Conservation (phyloP, 176 grass and related monocot genomes). For the Carex pumila region DNA sequence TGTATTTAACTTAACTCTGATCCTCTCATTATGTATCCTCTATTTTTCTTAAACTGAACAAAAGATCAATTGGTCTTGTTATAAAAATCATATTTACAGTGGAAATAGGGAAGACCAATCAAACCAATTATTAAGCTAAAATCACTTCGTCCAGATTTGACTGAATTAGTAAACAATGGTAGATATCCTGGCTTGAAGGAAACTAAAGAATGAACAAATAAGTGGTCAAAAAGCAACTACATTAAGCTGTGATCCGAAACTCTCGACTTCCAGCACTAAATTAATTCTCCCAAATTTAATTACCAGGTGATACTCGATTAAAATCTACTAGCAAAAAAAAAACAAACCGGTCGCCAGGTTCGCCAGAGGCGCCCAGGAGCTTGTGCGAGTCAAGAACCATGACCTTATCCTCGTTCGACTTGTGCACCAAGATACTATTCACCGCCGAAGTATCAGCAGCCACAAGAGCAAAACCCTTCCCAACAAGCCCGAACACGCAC, state of each 20-base stretch:
- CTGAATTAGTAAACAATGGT: background rate
- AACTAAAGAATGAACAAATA: background rate
- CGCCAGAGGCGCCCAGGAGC: constrained; percentile 97
- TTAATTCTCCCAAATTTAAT: background rate
- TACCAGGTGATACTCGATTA: no score
- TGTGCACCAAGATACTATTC: constrained; percentile 67
- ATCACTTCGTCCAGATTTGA: background rate
- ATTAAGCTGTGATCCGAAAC: background rate
- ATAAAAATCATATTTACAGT: background rate
- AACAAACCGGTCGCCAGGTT: constrained; percentile 76
- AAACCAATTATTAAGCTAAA: background rate
- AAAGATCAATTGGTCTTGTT: background rate
- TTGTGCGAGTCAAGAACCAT: constrained; percentile 96
- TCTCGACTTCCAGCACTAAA: background rate
- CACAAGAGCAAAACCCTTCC: constrained; percentile 77
- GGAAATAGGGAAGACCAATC: background rate
- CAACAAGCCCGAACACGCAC: constrained; percentile 76
- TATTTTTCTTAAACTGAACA: background rate
- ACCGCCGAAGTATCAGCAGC: constrained; percentile 86
- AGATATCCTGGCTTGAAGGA: background rate
- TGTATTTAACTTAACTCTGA: background rate
- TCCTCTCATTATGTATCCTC: background rate
- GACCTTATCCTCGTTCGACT: constrained; percentile 91
- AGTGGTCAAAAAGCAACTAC: background rate
- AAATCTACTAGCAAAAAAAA: background rate